Percentiles rank a stretch among this genome's conserved stretches.
Conservation (phyloP, 495 filamentous ascomycete genomes). For the Cetradonia linearis region DNA sequence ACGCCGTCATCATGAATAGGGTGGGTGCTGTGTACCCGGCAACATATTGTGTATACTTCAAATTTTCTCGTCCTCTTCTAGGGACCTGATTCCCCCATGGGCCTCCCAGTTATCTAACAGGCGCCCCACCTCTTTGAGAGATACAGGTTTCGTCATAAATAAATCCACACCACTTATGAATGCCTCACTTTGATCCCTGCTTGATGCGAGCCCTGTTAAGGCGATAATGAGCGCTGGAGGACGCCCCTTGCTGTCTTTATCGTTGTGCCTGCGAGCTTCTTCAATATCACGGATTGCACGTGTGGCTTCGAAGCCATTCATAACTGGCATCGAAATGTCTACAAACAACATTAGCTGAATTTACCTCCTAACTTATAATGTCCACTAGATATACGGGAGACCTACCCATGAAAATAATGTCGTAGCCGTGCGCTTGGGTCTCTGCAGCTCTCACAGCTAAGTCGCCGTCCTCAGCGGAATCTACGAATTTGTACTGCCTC, state of each 20-base stretch:
- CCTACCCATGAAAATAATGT: constrained; percentile 49
- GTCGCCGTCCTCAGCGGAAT: constrained; percentile 44
- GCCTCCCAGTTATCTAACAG: constrained; percentile 41
- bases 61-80: constrained; percentile 9
- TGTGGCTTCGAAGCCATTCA: constrained; percentile 58
- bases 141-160: constrained; percentile 65
- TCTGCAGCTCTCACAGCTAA: constrained; percentile 43
- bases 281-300: constrained; percentile 53
- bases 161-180: constrained; percentile 57
- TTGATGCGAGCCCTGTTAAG: constrained; percentile 56
- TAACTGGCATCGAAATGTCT: constrained; percentile 66
- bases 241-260: neutral
- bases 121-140: constrained; percentile 40
- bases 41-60: neutral
- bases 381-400: neutral
- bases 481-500: constrained; percentile 32
- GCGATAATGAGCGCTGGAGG: constrained; percentile 52
- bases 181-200: constrained; percentile 55
- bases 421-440: constrained; percentile 34
- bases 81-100: constrained; percentile 26
- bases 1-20: neutral
- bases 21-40: neutral
- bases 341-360: constrained; percentile 5
- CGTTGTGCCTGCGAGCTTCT: constrained; percentile 23
- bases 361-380: neutral